A percentile compares a stretch with the other conserved stretches of the same genome.
phyloP scores from a whole-genome alignment of 352 stramenopile genomes.

The Peronosclerospora sorghi region DNA sequence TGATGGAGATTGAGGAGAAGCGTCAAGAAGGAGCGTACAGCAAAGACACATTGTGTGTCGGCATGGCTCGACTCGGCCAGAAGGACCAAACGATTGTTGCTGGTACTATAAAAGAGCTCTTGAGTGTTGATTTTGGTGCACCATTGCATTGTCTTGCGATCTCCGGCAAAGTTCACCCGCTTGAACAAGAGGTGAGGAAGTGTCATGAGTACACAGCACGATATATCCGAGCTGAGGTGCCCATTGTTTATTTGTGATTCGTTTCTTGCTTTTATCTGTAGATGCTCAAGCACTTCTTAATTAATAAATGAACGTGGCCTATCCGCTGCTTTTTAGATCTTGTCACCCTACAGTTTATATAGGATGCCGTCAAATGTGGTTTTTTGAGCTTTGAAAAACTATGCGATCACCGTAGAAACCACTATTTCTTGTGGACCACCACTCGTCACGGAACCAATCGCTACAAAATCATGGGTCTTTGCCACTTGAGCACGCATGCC shows the following conservation, averaged over 20 bases:
- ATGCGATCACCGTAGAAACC: too few relatives aligned
- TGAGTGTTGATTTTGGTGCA: slow-evolving; percentile 89
- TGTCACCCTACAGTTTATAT: too few relatives aligned
- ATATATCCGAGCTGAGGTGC: too few relatives aligned
- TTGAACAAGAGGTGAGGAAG: slow-evolving; percentile 90
- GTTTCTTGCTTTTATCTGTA: slow-evolving; percentile 7
- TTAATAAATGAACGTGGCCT: slow-evolving; percentile 26
- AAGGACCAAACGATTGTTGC: slow-evolving; percentile 88
- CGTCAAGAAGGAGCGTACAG: slow-evolving; percentile 82
- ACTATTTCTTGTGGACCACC: too few relatives aligned
- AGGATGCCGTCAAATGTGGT: too few relatives aligned
- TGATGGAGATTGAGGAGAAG: slow-evolving; percentile 90
- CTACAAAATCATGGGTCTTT: too few relatives aligned
- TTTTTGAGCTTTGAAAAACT: too few relatives aligned
- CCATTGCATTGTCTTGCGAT: slow-evolving; percentile 97
- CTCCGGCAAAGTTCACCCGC: slow-evolving; percentile 89
- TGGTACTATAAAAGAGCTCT: slow-evolving; percentile 92
- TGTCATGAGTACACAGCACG: too few relatives aligned
- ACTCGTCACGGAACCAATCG: too few relatives aligned
- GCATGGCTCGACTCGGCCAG: slow-evolving; percentile 92
- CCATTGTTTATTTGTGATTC: neutral
- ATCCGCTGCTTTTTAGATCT: too few relatives aligned
- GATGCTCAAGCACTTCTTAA: slow-evolving; percentile 54
- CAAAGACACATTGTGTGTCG: slow-evolving; percentile 80
- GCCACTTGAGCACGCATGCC: too few relatives aligned